Evolutionary conservation across 192 early-diverging fungal species (phyloP).

Genomic region (Linnemannia schmuckeri): DNA sequence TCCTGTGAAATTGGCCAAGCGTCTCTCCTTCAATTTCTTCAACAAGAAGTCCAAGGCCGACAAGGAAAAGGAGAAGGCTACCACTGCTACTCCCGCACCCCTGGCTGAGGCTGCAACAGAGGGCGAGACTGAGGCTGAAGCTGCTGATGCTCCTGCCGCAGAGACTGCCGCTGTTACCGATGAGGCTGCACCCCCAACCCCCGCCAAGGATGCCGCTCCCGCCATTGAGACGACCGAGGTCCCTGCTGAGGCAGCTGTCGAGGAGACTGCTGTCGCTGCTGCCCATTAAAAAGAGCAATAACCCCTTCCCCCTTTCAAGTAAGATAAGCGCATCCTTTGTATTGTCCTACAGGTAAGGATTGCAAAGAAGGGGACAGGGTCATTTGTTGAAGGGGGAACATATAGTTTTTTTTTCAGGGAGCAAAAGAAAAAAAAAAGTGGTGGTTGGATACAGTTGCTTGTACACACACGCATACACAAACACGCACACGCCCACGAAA

Average conservation of each 20-base stretch:
- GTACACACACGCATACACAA: background rate
- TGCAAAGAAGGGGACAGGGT: conserved; percentile 2
- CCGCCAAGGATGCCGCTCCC: conserved; percentile 16
- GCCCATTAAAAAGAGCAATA: conserved; percentile 17
- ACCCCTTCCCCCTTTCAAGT: background rate
- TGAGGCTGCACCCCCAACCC: conserved; percentile 19
- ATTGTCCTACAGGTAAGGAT: background rate
- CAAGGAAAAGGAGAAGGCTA: conserved; percentile 40
- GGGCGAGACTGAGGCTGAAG: conserved; percentile 19
- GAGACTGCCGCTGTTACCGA: conserved; percentile 11
- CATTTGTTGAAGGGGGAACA: background rate
- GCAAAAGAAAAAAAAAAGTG: background rate
- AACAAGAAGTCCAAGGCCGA: conserved; percentile 36
- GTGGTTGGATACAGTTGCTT: background rate
- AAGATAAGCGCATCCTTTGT: background rate
- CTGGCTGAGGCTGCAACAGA: background rate
- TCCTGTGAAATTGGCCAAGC: conserved; percentile 25
- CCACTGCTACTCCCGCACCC: conserved; percentile 10
- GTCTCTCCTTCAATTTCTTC: conserved; percentile 47
- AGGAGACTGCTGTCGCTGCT: conserved; percentile 33
- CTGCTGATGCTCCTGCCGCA: background rate
- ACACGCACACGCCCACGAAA: background rate
- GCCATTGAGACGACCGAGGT: conserved; percentile 18
- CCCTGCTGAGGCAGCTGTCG: conserved; percentile 28
- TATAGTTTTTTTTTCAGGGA: background rate